Conservation (phyloP, 2,329 filamentous ascomycete genomes). For the Alternaria brassicicola region DNA sequence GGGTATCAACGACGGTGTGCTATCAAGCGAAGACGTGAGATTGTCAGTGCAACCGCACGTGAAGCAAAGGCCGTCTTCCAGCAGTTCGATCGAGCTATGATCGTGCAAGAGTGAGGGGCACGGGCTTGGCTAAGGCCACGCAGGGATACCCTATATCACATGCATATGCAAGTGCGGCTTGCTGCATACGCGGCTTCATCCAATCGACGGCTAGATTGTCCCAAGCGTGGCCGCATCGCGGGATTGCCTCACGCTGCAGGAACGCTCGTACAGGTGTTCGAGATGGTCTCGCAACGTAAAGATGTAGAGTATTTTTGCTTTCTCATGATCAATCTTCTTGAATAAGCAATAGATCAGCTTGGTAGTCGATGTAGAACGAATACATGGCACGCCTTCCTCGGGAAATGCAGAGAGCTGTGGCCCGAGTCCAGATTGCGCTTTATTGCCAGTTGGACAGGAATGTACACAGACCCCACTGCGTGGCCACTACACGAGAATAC, state of each 20-base stretch:
- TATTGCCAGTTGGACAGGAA: slow-evolving; percentile 38
- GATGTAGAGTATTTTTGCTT: not conserved
- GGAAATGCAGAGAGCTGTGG: slow-evolving; percentile 25
- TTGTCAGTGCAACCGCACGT: slow-evolving; percentile 31
- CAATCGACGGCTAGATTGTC: slow-evolving; percentile 28
- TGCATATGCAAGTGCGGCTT: slow-evolving; percentile 49
- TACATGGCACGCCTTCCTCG: slow-evolving; percentile 7
- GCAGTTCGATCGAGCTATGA: slow-evolving; percentile 31
- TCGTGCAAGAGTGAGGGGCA: slow-evolving; percentile 26
- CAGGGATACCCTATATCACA: slow-evolving; percentile 45
- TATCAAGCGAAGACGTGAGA: slow-evolving; percentile 11
- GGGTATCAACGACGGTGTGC: not conserved
- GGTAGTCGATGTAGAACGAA: not conserved
- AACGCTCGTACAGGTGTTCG: slow-evolving; percentile 35
- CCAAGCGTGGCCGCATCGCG: slow-evolving; percentile 39
- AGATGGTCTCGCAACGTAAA: slow-evolving; percentile 11
- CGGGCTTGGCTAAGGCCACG: slow-evolving; percentile 21
- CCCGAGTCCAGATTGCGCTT: slow-evolving; percentile 42
- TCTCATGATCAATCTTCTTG: not conserved
- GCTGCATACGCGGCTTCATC: slow-evolving; percentile 38
- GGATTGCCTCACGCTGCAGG: slow-evolving; percentile 48
- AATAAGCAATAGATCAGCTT: not conserved
- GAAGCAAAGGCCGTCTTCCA: slow-evolving; percentile 22
- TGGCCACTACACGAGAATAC: slow-evolving; percentile 32
- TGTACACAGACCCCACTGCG: slow-evolving; percentile 42